Evolutionary conservation across 2,329 filamentous ascomycete species (phyloP).

Genomic region (Pseudocercospora crystallina): DNA sequence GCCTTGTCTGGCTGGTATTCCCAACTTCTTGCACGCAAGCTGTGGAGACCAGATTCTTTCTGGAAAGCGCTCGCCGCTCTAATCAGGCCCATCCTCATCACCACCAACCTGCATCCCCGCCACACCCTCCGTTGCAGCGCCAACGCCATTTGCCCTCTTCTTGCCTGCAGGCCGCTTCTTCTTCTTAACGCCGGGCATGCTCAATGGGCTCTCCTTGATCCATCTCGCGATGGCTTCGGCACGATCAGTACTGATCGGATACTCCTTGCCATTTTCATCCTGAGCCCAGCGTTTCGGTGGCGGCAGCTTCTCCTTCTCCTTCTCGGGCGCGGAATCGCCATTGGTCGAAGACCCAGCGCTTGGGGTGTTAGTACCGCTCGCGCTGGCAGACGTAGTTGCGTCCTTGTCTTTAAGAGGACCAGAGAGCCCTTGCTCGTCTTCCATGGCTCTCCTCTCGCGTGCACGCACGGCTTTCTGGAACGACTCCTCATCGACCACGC

Average conservation of each 20-base stretch:
- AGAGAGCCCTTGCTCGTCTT: conserved; percentile 53
- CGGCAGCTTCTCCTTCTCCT: conserved; percentile 12
- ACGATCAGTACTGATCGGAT: conserved; percentile 67
- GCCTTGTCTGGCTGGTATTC: too few species aligned
- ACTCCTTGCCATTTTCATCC: conserved; percentile 67
- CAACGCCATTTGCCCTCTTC: conserved; percentile 26
- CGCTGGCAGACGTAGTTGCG: conserved; percentile 3
- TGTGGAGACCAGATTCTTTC: too few species aligned
- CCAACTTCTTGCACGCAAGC: too few species aligned
- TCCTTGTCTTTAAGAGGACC: conserved; percentile 35
- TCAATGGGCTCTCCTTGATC: conserved; percentile 56
- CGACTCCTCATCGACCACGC: conserved; percentile 65
- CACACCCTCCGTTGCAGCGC: conserved; percentile 18
- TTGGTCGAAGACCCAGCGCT: conserved; percentile 8
- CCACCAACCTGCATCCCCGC: conserved; percentile 13
- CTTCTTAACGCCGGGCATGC: conserved; percentile 38
- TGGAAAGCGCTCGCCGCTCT: background rate
- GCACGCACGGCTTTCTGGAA: conserved; percentile 65
- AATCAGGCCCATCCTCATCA: conserved; percentile 29
- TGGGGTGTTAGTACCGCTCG: conserved; percentile 6
- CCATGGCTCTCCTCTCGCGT: conserved; percentile 56
- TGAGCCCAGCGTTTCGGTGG: conserved; percentile 60
- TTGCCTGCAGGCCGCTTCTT: conserved; percentile 36
- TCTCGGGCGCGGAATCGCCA: conserved; percentile 1
- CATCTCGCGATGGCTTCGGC: conserved; percentile 68